A percentile compares a stretch with the other conserved stretches of the same genome.
Evolutionary conservation across 345 rosid species (phyloP).

Genomic region (Corchorus capsularis): DNA sequence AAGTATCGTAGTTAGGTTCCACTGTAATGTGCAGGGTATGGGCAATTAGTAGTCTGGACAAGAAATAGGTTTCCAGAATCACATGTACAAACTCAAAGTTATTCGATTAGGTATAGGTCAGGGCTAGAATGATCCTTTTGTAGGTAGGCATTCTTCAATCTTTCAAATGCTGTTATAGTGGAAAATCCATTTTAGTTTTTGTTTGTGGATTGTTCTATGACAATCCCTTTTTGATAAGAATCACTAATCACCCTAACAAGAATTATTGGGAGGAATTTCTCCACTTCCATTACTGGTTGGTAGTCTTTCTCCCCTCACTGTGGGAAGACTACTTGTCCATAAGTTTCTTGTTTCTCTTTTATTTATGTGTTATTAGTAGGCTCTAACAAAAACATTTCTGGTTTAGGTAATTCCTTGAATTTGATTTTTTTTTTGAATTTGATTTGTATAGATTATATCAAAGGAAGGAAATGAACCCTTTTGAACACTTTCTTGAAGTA

Average conservation of each 20-base stretch:
- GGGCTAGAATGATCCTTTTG: constrained; percentile 8
- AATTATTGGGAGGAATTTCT: neutral
- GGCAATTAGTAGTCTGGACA: neutral
- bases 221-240: constrained; percentile 11
- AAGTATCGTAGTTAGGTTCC: constrained; percentile 9
- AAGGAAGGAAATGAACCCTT: neutral
- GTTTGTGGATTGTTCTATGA: neutral
- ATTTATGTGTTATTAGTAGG: neutral
- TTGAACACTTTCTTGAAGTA: neutral
- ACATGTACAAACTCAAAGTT: constrained; percentile 5
- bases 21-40: neutral
- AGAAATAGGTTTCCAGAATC: neutral
- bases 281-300: neutral
- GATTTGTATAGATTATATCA: neutral
- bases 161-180: constrained; percentile 12
- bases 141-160: constrained; percentile 19
- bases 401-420: neutral
- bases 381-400: neutral
- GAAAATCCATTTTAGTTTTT: neutral
- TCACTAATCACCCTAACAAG: neutral
- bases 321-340: neutral
- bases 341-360: neutral
- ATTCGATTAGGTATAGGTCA: constrained; percentile 16
- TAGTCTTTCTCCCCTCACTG: neutral
- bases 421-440: too few relatives aligned